These are phyloP conservation scores for Sequoiadendron giganteum DNA, from an alignment of 75 land plant species.

Conservation along the genomic window DNA sequence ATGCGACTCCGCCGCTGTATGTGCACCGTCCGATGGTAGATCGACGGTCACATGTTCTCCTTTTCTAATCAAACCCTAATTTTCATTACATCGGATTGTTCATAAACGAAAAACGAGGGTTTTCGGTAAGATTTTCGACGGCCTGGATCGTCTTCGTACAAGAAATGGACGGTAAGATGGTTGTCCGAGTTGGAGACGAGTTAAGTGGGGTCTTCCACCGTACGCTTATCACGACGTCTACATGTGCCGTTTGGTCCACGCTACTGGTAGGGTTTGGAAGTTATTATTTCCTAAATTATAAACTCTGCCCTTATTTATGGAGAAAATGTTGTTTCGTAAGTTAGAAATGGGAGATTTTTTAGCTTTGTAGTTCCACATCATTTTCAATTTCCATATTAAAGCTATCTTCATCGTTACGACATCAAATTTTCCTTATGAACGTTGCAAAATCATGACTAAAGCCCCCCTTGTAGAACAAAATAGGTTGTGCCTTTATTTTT, in stretches of 20 bases:
- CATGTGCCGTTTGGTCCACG: constrained; percentile 5
- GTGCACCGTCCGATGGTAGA: neutral
- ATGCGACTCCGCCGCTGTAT: neutral
- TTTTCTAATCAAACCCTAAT: constrained; percentile 1
- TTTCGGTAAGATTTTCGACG: neutral
- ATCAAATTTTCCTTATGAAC: too few relatives aligned
- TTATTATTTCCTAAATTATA: too few relatives aligned
- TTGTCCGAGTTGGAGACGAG: neutral
- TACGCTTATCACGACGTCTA: neutral
- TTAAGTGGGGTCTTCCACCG: neutral
- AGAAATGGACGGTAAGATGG: neutral
- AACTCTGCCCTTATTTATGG: too few relatives aligned
- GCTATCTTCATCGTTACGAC: too few relatives aligned
- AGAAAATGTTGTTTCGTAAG: too few relatives aligned
- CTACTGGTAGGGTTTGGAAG: neutral
- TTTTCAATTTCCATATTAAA: too few relatives aligned
- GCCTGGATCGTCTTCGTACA: neutral
- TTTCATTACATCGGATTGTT: neutral
- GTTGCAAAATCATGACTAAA: too few relatives aligned
- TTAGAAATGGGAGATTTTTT: too few relatives aligned
- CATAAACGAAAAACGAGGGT: neutral
- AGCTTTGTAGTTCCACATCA: too few relatives aligned
- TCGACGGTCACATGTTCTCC: neutral
- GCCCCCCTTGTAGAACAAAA: too few relatives aligned
- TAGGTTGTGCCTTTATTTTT: too few relatives aligned